Evolutionary conservation across 2,329 filamentous ascomycete species (phyloP), one percentile per base, ranked within the genome.

Genomic region (Pestalotiopsis sp.): DNA sequence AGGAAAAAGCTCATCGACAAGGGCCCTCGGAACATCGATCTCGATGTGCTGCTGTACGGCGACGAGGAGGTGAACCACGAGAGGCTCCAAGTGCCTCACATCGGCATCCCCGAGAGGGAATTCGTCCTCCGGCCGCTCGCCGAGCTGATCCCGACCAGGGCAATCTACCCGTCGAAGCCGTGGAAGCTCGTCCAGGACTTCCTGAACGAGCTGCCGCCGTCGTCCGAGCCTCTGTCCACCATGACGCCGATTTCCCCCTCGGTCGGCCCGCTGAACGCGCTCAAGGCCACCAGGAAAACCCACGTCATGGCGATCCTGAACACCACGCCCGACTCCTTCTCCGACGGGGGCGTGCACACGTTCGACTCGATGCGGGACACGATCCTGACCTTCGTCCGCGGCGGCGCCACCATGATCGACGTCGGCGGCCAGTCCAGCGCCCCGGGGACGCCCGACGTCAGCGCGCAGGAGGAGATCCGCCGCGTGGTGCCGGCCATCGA

Each of bases 301-400:
- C 89, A 90, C 60, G 82, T 98, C 73, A 99, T 99, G 96, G 93
- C 93, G 67, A 97, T 99, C 71, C 85, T 98, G 60, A 99, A 99
- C 80, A 83, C 97, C 66, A 98, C 96, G 0, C 95, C 95, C 0
- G 95, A 99, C 81, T 98, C 95, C 11, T 99, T 99, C 83, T 98
- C 95, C 1, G 95, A 98, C 77, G 95, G 94, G 66, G 94, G 94
- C 9, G 76, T 84, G 9, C 88, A 94, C 78, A 81, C 82, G 58
- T 76, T 83, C 27, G 76, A 81, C 13, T 84, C 88, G 71, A 85
- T 96, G 31, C 81, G 85, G 13, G 77, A 83, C 13, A 92, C 88
- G 1, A 85, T 95, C 17, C 81, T 84, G 64, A 74, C 81, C 12
- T 90, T 94, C 77, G 87, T 97, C 70, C 80, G 82, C 52, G 83